Evolutionary conservation across 495 filamentous ascomycete genomes (phyloP).

Genomic region (Monascus purpureus): DNA sequence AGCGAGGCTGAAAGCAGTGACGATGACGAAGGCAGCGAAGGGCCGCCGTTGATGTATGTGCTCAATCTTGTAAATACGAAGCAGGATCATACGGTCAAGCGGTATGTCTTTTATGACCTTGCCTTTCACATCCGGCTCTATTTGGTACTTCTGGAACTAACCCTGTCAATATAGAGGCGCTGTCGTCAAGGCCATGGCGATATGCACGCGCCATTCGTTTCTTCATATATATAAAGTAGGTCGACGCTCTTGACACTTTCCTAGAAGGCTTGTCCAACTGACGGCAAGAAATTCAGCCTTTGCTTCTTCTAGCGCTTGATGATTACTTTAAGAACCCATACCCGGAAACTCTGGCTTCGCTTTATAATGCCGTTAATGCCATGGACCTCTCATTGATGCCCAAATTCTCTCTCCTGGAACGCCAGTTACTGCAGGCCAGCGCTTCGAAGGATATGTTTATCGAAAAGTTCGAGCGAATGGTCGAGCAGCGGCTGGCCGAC

Average conservation of each 20-base stretch:
- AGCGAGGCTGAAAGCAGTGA: slow-evolving; percentile 36
- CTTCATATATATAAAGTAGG: slow-evolving; percentile 93
- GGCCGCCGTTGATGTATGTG: slow-evolving; percentile 92
- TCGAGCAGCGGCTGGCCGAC: slow-evolving; percentile 47
- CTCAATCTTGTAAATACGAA: slow-evolving; percentile 97
- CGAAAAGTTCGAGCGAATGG: slow-evolving; percentile 94
- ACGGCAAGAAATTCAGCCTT: slow-evolving; percentile 41
- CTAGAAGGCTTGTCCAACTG: too few relatives aligned
- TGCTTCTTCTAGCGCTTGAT: slow-evolving; percentile 86
- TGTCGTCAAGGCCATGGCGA: slow-evolving; percentile 98
- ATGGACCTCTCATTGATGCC: slow-evolving; percentile 98
- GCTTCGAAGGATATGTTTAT: slow-evolving; percentile 93
- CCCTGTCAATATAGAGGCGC: slow-evolving; percentile 52
- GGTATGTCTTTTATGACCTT: slow-evolving; percentile 26
- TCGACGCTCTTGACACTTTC: too few relatives aligned
- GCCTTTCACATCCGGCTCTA: neutral
- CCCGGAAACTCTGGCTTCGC: slow-evolving; percentile 72
- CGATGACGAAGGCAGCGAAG: slow-evolving; percentile 48
- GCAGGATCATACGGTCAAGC: slow-evolving; percentile 78
- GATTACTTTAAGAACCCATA: slow-evolving; percentile 93
- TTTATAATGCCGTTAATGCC: slow-evolving; percentile 84
- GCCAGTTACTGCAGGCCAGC: slow-evolving; percentile 73
- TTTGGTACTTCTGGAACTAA: neutral
- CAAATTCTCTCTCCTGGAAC: slow-evolving; percentile 67
- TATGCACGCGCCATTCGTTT: slow-evolving; percentile 96